Conservation (phyloP, 208 protist genomes). For the Angomonas desouzai region DNA sequence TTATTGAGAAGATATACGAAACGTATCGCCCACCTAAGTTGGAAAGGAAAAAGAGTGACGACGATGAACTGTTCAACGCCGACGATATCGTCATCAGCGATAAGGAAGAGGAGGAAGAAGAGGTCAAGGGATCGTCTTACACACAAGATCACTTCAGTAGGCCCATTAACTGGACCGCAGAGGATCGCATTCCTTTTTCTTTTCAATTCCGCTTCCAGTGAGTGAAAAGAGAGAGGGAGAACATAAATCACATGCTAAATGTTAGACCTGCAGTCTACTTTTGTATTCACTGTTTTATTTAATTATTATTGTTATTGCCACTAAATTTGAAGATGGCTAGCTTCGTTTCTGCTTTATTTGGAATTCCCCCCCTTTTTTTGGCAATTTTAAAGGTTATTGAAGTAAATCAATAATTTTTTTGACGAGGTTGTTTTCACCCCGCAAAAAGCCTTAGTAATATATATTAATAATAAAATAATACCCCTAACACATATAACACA, state of each 20-base stretch:
- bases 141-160: not conserved
- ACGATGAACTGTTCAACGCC: not conserved
- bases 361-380: not conserved
- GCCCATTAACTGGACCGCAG: constrained; percentile 29
- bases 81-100: not conserved
- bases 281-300: constrained; percentile 1
- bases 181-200: constrained; percentile 40
- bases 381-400: not conserved
- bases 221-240: too few species aligned
- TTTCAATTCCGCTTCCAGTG: constrained; percentile 10
- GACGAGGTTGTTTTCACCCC: too few species aligned
- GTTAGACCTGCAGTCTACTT: too few species aligned
- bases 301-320: not conserved
- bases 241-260: too few species aligned
- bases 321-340: not conserved
- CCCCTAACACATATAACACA: too few species aligned
- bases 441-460: not conserved
- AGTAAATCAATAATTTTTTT: not conserved
- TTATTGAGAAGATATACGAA: not conserved
- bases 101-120: constrained; percentile 1
- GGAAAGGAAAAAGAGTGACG: not conserved
- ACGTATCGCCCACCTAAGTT: not conserved
- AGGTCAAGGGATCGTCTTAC: not conserved
- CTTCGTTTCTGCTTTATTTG: not conserved
- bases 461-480: too few species aligned